Evolutionary conservation across 2,329 filamentous ascomycete species (phyloP).

Genomic region (Exophiala dermatitidis): DNA sequence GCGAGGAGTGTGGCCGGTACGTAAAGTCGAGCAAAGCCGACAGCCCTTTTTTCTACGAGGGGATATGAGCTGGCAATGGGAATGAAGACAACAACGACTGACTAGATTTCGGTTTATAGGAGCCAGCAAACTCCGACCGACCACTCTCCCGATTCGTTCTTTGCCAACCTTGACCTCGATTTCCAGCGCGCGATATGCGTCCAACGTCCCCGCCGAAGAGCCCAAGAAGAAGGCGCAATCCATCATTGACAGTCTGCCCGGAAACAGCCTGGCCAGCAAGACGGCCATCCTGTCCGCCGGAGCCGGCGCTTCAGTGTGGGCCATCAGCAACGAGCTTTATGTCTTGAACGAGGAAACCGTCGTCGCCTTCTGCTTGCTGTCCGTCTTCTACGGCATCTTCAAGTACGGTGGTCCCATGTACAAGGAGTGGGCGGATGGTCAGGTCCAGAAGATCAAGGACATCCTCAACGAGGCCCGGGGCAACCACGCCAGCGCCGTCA

Average conservation of each 20-base stretch:
- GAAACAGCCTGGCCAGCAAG: conserved; percentile 89
- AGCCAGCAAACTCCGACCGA: conserved; percentile 80
- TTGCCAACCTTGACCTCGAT: conserved; percentile 64
- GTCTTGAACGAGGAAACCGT: conserved; percentile 99
- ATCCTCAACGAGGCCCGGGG: conserved; percentile 90
- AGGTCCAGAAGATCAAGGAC: conserved; percentile 86
- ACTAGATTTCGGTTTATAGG: conserved; percentile 48
- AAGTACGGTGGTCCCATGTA: conserved; percentile 92
- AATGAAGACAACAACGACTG: conserved; percentile 20
- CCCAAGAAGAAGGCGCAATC: conserved; percentile 97
- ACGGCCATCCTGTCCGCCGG: conserved; percentile 91
- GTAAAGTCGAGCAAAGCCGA: conserved; percentile 37
- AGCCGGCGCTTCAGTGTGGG: conserved; percentile 83
- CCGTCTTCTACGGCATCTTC: conserved; percentile 85
- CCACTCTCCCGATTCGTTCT: conserved; percentile 46
- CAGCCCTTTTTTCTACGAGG: conserved; percentile 26
- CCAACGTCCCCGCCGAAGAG: conserved; percentile 74
- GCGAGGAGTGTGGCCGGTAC: conserved; percentile 89
- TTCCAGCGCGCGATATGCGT: conserved; percentile 52
- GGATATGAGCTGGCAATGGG: background rate
- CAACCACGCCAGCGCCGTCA: conserved; percentile 93
- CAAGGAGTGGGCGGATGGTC: conserved; percentile 80
- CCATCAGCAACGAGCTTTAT: conserved; percentile 99
- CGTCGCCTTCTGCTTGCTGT: conserved; percentile 83
- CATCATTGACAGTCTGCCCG: conserved; percentile 85